Conservation (phyloP, 2,329 filamentous ascomycete species). For the Aspergillus vadensis region DNA sequence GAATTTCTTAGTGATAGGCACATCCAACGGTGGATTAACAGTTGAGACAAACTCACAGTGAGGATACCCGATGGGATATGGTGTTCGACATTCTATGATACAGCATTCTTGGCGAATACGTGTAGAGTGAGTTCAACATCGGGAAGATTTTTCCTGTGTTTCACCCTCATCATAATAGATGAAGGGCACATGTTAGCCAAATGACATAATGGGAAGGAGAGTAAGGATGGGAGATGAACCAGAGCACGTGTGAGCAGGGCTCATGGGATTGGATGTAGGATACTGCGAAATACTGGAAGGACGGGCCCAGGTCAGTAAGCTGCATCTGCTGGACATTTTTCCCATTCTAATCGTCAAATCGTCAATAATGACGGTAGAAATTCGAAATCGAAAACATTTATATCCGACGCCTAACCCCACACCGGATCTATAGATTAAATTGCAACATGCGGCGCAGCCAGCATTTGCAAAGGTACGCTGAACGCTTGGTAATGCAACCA, state of each 20-base stretch:
- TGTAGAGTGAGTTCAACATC: constrained; percentile 37
- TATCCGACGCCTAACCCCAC: constrained; percentile 14
- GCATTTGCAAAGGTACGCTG: constrained; percentile 13
- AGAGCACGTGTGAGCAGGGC: constrained; percentile 55
- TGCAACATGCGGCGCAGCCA: constrained; percentile 7
- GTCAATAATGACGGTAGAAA: constrained; percentile 1
- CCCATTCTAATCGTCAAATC: not conserved
- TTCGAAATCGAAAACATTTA: constrained; percentile 6
- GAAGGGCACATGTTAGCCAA: not conserved
- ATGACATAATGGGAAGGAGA: not conserved
- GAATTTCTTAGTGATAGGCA: constrained; percentile 18
- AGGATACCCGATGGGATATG: constrained; percentile 36
- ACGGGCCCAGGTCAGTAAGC: constrained; percentile 21
- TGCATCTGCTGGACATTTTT: constrained; percentile 2
- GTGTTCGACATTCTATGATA: constrained; percentile 44
- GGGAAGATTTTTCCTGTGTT: constrained; percentile 37
- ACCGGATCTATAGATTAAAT: constrained; percentile 15
- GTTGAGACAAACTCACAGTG: constrained; percentile 39
- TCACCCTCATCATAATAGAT: constrained; percentile 24
- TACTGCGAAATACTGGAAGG: constrained; percentile 53
- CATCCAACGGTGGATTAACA: not conserved
- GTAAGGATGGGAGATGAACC: constrained; percentile 46
- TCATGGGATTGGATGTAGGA: constrained; percentile 51
- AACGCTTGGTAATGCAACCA: constrained; percentile 12
- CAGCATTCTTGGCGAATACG: constrained; percentile 35